A percentile compares a stretch with the other conserved stretches of the same genome.
These are phyloP conservation scores for Fusarium circinatum DNA, from an alignment of 2,329 filamentous ascomycete species.

Conservation along the genomic window DNA sequence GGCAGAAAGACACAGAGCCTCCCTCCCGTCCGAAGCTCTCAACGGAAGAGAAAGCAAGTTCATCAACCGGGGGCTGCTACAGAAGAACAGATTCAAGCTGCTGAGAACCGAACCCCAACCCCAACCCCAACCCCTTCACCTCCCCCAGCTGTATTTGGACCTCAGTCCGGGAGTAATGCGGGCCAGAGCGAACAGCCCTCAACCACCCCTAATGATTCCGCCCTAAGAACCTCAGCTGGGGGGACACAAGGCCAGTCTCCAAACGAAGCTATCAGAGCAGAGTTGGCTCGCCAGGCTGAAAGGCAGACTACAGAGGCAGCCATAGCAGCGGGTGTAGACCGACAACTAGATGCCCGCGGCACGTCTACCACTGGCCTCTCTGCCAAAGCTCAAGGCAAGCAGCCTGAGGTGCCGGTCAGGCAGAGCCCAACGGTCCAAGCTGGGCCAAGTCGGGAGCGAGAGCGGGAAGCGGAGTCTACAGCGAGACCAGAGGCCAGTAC, in stretches of 20 bases:
- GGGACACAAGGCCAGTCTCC: not conserved
- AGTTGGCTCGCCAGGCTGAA: not conserved
- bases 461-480: not conserved
- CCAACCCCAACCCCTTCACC: not conserved
- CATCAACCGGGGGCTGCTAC: not conserved
- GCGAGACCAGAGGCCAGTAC: not conserved
- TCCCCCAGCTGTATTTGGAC: not conserved
- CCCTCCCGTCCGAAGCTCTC: not conserved
- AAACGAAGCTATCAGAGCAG: not conserved
- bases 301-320: not conserved
- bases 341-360: not conserved
- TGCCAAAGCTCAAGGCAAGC: not conserved
- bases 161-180: not conserved
- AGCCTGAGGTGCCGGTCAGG: not conserved
- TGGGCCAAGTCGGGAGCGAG: not conserved
- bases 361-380: not conserved
- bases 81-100: not conserved
- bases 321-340: not conserved
- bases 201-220: not conserved
- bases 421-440: not conserved
- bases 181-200: not conserved
- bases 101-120: not conserved
- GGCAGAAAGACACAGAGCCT: not conserved
- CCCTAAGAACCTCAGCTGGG: not conserved
- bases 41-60: not conserved